Percentiles rank a stretch among this genome's conserved stretches.
Evolutionary conservation across 1,284 basidiomycete species (phyloP).

Genomic region (Microbotryomycetes sp.): DNA sequence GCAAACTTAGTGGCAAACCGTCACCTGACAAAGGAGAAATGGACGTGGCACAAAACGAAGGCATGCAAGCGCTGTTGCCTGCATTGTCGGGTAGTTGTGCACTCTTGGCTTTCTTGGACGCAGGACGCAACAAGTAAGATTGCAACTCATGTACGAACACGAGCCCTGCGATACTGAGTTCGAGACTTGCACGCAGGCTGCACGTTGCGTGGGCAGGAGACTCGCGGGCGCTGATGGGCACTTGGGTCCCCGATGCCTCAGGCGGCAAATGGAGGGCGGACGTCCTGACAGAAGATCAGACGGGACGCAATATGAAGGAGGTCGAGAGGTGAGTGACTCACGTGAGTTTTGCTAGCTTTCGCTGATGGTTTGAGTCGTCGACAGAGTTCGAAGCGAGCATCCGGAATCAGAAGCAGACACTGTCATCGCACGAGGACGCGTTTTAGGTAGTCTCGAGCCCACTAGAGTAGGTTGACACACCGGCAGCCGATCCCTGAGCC

Average conservation of each 20-base stretch:
- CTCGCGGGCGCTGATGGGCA: conserved; percentile 88
- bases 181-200: conserved; percentile 45
- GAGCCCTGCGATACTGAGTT: not conserved
- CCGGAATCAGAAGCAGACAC: conserved; percentile 69
- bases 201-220: conserved; percentile 92
- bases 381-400: conserved; percentile 81
- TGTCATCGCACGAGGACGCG: conserved; percentile 77
- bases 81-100: conserved; percentile 81
- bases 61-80: conserved; percentile 58
- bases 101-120: conserved; percentile 76
- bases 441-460: conserved; percentile 90
- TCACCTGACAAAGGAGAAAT: conserved; percentile 39
- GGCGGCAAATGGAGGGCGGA: conserved; percentile 74
- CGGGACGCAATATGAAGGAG: conserved; percentile 82
- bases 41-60: conserved; percentile 25
- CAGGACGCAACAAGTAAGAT: conserved; percentile 56
- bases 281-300: conserved; percentile 90
- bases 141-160: not conserved
- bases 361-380: conserved; percentile 12
- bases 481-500: too few relatives aligned
- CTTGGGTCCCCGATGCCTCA: conserved; percentile 59
- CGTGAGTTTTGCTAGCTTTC: conserved; percentile 45
- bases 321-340: conserved; percentile 40
- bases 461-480: conserved; percentile 60
- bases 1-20: conserved; percentile 10